Evolutionary conservation across 306 rosid species (phyloP), one percentile per base, ranked within the genome.

Genomic region (Vigna trinervia): DNA sequence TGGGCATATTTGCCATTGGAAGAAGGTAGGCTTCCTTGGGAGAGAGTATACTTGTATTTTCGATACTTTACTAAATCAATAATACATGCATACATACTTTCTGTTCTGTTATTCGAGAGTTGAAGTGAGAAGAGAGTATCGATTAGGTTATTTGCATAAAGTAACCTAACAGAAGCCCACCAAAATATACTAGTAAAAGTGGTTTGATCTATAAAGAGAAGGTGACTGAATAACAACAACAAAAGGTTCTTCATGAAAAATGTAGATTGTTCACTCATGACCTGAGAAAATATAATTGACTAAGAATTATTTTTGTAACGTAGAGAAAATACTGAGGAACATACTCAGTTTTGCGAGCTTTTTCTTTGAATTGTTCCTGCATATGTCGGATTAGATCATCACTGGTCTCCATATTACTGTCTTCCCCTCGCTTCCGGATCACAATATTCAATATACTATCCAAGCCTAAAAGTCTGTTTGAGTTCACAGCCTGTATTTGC

Each of bases 351-450:
- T 91, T 96, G 70, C 99, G 97, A 81, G 98, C 99, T 84, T 93
- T 93, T 84, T 96, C 99, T 87, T 93, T 91, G 80, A 96, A 96
- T 72, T 96, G 98, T 76, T 96, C 97, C 83, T 96, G 99, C 99
- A 96, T 96, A 78, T 85, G 97, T 73, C 91, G 91, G 51, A 92
- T 92, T 74, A 92, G 91, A 89, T 93, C 99, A 67, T 96, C 96
- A 71, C 98, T 96, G 77, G 98, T 92, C 79, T 78, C 99, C 96
- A 96, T 84, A 83, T 87, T 79, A 81, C 82, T 88, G 84, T 88
- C 98, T 63, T 91, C 95, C 53, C 92, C 90, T 54, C 97, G 87
- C 87, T 91, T 96, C 60, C 92, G 99, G 52, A 96, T 86, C 88
- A 91, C 99, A 82, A 96, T 93, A 84, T 96, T 96, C 84, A 96